Conservation (phyloP, 2,329 filamentous ascomycete genomes). For the Fusarium zealandicum region DNA sequence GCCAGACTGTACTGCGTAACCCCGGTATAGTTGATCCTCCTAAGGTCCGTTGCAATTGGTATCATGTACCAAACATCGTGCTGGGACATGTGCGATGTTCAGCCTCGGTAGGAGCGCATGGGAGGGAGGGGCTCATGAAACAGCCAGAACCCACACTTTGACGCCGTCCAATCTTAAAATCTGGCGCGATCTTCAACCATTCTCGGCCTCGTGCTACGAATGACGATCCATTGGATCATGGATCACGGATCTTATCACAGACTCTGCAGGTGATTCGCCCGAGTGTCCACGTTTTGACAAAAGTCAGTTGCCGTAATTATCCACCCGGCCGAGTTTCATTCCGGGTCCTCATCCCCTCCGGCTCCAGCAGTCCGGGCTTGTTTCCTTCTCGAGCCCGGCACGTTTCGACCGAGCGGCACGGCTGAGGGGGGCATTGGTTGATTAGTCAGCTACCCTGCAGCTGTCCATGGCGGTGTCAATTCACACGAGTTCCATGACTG, state of each 20-base stretch:
- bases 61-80: too few species aligned
- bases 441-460: not conserved
- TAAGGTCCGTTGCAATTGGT: too few species aligned
- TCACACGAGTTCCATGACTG: too few species aligned
- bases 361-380: not conserved
- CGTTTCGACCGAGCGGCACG: not conserved
- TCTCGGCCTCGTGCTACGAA: conserved; percentile 3
- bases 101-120: not conserved
- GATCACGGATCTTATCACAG: not conserved
- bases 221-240: conserved; percentile 13
- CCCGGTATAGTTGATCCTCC: too few species aligned
- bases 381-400: not conserved
- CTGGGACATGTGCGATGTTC: not conserved
- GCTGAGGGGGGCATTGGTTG: not conserved
- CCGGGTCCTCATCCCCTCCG: not conserved
- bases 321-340: not conserved
- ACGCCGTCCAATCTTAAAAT: conserved; percentile 32
- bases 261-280: too few species aligned
- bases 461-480: not conserved
- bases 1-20: too few species aligned
- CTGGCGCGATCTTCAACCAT: conserved; percentile 14
- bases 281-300: not conserved
- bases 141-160: conserved; percentile 20
- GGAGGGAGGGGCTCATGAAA: conserved; percentile 29
- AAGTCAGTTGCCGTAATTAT: not conserved